These are phyloP conservation scores for Gonapodya sp. DNA, from an alignment of 192 early-diverging fungal genomes.

Conservation along the genomic window DNA sequence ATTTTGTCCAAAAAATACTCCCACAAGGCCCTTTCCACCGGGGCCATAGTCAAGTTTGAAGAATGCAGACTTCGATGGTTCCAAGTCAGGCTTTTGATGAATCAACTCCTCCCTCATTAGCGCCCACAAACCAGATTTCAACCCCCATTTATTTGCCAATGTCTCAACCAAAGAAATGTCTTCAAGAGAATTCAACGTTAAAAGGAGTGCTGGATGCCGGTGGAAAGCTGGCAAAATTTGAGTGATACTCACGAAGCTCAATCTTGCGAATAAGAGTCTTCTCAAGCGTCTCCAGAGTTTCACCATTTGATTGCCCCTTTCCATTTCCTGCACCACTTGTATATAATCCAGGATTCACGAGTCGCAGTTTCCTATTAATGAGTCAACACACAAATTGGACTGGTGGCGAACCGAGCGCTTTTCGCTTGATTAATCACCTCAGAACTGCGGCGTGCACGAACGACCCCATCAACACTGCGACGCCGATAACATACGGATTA, in stretches of 20 bases:
- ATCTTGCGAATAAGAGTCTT: background rate
- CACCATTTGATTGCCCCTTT: too few relatives aligned
- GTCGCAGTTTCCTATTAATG: background rate
- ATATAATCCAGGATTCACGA: background rate
- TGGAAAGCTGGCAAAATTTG: background rate
- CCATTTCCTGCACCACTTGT: too few relatives aligned
- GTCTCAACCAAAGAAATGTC: background rate
- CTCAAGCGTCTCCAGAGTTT: too few relatives aligned
- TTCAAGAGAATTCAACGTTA: too few relatives aligned
- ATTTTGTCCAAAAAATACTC: background rate
- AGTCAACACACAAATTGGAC: too few relatives aligned
- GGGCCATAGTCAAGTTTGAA: slow-evolving; percentile 1
- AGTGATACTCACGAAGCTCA: background rate
- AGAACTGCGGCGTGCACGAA: background rate
- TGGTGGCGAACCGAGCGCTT: too few relatives aligned
- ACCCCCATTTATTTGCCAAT: background rate
- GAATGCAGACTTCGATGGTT: background rate
- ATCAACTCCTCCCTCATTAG: background rate
- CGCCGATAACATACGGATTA: background rate
- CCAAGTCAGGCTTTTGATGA: background rate
- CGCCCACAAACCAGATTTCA: background rate
- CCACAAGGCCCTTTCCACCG: background rate
- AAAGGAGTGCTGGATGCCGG: too few relatives aligned
- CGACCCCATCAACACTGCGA: background rate
- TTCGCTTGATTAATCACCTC: background rate